Conservation (phyloP, 768 basidiomycete species). For the Boletus rufocinnamomeus region DNA sequence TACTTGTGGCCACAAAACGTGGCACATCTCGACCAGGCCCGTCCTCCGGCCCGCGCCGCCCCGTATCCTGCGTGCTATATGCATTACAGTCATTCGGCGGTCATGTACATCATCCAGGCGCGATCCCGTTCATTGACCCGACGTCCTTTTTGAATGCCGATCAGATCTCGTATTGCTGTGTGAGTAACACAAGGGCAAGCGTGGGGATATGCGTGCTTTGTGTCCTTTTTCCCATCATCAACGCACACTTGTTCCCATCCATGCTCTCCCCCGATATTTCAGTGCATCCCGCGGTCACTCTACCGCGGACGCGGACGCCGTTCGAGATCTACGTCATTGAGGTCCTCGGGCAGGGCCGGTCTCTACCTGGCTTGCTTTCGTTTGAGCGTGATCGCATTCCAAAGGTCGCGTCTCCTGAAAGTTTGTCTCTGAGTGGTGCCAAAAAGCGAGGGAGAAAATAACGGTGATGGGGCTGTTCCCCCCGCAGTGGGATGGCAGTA, state of each 20-base stretch:
- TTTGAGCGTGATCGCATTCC: neutral
- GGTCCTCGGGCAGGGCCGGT: slow-evolving; percentile 22
- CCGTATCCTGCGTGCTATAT: neutral
- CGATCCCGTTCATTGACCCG: slow-evolving; percentile 28
- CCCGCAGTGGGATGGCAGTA: neutral
- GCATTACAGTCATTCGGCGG: neutral
- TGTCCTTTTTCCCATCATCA: neutral
- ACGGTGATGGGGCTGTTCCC: neutral
- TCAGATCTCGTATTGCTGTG: slow-evolving; percentile 38
- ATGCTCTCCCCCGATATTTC: neutral
- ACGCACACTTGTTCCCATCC: neutral
- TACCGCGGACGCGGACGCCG: slow-evolving; percentile 8
- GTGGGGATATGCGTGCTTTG: neutral
- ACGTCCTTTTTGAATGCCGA: slow-evolving; percentile 50
- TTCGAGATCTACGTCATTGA: slow-evolving; percentile 11
- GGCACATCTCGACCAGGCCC: neutral
- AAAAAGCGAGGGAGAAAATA: neutral
- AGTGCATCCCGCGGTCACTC: slow-evolving; percentile 19
- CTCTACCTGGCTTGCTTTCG: slow-evolving; percentile 17
- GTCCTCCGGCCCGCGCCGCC: neutral
- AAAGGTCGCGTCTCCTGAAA: neutral
- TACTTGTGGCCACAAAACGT: too few relatives aligned
- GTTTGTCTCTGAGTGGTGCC: neutral
- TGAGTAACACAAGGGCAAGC: neutral
- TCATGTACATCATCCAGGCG: neutral